Conservation (phyloP, 208 protist species). For the Tetramitus jugosus region DNA sequence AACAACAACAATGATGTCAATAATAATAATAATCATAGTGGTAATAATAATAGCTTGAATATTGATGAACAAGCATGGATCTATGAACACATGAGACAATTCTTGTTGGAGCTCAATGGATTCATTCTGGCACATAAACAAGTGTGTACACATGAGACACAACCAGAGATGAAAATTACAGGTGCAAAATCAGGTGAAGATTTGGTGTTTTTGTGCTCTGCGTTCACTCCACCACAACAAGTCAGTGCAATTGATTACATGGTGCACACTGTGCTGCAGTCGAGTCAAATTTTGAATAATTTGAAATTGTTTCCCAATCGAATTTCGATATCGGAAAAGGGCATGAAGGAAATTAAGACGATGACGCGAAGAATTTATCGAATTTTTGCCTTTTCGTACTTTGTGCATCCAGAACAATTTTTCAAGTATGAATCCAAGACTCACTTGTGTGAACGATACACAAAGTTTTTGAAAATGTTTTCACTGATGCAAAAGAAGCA, state of each 20-base stretch:
- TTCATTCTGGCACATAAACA: neutral
- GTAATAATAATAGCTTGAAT: neutral
- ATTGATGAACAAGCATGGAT: no score
- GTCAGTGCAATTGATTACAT: constrained; percentile 20
- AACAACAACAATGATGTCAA: neutral
- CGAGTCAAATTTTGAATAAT: neutral
- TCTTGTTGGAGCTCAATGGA: neutral
- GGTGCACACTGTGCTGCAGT: neutral
- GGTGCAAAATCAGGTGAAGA: neutral
- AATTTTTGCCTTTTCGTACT: constrained; percentile 17
- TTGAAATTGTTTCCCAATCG: neutral
- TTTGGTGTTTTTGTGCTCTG: neutral
- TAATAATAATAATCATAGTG: neutral
- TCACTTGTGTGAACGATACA: neutral
- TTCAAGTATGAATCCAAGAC: neutral
- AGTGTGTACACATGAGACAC: constrained; percentile 13
- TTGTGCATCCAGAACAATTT: constrained; percentile 1
- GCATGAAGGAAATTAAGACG: constrained; percentile 14
- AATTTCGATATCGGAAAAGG: neutral
- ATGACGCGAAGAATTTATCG: constrained; percentile 5
- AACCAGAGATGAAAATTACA: constrained; percentile 5
- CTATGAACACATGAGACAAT: constrained; percentile 23
- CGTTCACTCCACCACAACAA: neutral
- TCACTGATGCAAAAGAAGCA: neutral
- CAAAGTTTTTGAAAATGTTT: constrained; percentile 12